Percentiles rank a stretch among this genome's conserved stretches.
phyloP scores from a whole-genome alignment of 163 green algal species.

The Prototheca stagnorum region DNA sequence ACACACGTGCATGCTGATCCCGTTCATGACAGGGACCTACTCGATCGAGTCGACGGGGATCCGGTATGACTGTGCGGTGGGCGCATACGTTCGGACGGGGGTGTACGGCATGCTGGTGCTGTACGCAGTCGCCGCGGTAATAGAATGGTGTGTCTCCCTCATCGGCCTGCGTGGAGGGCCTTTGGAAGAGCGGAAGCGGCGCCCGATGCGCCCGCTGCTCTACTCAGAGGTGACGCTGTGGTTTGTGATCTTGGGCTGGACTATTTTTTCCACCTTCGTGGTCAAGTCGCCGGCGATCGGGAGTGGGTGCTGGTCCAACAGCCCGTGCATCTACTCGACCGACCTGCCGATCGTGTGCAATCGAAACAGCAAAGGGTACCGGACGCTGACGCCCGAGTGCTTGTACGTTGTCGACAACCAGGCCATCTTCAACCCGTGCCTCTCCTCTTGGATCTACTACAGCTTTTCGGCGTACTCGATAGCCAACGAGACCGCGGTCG shows the following conservation, averaged over 20 bases:
- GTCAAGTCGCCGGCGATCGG: neutral
- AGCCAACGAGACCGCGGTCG: neutral
- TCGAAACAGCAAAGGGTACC: neutral
- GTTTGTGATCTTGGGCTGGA: conserved; percentile 7
- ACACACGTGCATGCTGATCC: conserved; percentile 8
- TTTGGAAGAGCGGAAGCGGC: conserved; percentile 6
- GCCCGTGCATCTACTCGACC: conserved; percentile 12
- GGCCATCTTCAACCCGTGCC: neutral
- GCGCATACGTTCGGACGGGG: neutral
- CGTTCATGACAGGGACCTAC: conserved; percentile 8
- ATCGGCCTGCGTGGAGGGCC: conserved; percentile 12
- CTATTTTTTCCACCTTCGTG: conserved; percentile 11
- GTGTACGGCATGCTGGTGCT: conserved; percentile 9
- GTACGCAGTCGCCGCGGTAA: neutral
- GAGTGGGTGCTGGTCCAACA: conserved; percentile 11
- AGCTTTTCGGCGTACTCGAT: neutral
- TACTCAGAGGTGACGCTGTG: conserved; percentile 9
- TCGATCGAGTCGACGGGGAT: conserved; percentile 8
- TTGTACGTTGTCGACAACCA: neutral
- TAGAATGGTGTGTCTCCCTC: conserved; percentile 1
- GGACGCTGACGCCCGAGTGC: neutral
- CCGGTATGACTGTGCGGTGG: conserved; percentile 2
- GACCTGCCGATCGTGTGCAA: neutral
- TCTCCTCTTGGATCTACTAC: neutral
- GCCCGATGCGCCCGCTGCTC: conserved; percentile 2